phyloP scores from a whole-genome alignment of 768 basidiomycete species.

The Russula earlei region DNA sequence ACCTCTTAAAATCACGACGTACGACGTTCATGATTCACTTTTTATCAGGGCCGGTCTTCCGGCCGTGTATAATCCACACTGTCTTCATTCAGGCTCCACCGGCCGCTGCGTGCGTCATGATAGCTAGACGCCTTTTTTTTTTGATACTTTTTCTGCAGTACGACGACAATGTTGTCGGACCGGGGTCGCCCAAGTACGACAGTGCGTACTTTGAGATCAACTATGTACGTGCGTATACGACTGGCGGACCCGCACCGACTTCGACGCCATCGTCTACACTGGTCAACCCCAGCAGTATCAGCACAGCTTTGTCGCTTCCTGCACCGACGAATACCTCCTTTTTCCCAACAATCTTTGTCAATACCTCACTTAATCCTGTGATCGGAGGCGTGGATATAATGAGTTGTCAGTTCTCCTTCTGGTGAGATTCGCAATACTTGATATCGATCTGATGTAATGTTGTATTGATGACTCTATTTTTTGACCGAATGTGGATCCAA shows the following conservation, averaged over 20 bases:
- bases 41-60: constrained; percentile 41
- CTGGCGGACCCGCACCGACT: constrained; percentile 21
- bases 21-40: neutral
- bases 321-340: constrained; percentile 3
- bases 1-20: neutral
- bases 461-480: too few relatives aligned
- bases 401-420: neutral
- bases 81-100: constrained; percentile 30
- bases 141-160: constrained; percentile 28
- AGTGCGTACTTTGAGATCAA: constrained; percentile 59
- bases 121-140: neutral
- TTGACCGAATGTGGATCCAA: too few relatives aligned
- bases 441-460: neutral
- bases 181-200: constrained; percentile 46
- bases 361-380: neutral
- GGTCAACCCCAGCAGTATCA: constrained; percentile 1
- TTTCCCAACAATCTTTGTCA: neutral
- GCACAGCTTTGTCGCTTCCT: neutral
- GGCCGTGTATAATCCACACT: constrained; percentile 36
- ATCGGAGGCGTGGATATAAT: neutral
- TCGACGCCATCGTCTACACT: constrained; percentile 12
- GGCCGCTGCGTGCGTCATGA: constrained; percentile 34
- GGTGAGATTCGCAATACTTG: neutral
- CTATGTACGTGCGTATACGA: constrained; percentile 53
- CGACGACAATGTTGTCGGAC: constrained; percentile 44